phyloP scores from a whole-genome alignment of 306 rosid species.

The Oxytropis ochrocephala region DNA sequence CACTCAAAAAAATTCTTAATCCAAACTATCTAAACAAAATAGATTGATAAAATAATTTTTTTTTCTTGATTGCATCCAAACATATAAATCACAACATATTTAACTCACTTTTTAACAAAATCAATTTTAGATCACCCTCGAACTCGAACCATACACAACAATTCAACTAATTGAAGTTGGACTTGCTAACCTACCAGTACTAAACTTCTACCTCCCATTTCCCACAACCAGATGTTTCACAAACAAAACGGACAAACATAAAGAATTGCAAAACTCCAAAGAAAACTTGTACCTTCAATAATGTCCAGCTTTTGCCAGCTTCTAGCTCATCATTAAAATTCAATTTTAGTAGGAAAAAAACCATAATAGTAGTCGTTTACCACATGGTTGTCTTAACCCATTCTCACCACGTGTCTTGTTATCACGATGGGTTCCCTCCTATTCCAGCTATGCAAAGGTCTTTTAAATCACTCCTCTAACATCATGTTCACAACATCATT shows the following conservation, averaged over 20 bases:
- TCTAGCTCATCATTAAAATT: neutral
- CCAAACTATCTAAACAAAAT: no score
- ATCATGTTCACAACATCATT: constrained; percentile 1
- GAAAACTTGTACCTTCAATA: neutral
- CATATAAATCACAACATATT: no score
- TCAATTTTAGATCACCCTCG: no score
- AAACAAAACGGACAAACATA: constrained; percentile 14
- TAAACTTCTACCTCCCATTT: neutral
- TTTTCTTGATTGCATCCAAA: no score
- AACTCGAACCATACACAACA: no score
- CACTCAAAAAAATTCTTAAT: no score
- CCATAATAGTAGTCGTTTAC: neutral
- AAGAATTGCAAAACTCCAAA: constrained; percentile 20
- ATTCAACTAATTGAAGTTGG: neutral
- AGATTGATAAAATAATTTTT: no score
- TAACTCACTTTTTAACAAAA: no score
- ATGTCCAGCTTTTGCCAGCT: constrained; percentile 43
- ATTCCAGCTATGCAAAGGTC: neutral
- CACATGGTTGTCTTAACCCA: constrained; percentile 4
- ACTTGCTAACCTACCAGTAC: neutral
- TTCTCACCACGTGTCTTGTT: neutral
- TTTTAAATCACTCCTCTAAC: neutral
- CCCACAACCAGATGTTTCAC: neutral
- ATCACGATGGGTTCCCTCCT: neutral
- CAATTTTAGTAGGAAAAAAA: neutral